Base-by-base conservation (phyloP, 108 stramenopile genomes). In the Aurantiochytrium sp. region DNA sequence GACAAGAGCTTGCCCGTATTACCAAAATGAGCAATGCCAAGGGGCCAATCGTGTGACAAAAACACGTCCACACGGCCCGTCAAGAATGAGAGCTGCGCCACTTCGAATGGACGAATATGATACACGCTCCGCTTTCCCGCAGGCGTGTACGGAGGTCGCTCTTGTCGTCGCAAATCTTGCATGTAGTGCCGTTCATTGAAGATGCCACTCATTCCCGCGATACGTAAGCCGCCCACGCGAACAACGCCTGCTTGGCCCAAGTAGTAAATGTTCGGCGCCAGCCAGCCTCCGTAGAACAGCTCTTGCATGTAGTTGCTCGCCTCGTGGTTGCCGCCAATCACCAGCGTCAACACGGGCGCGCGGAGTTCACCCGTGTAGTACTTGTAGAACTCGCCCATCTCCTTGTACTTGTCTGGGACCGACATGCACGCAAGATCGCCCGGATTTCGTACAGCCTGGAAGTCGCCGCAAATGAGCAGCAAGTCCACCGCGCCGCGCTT, bases 291-390 rank as follows among this genome's bases (percentile, higher is more conserved):
- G 90, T 98, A 98, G 88, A 95, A 93, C 60, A 99, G 92, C 90
- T 97, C 97, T 72, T 97, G 96, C 29, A 99, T 91, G 35, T 97
- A 93, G 73, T 96, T 95, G 14, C 96, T 96, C 29, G 98, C 97
- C 90, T 99, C 99, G 91, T 99, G 99, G 94, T 99, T 99, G 1
- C 99, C 99, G 44, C 98, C 98, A 87, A 99, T 96, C 92, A 99
- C 97, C 5, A 99, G 89, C 5, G 98, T 99, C 44, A 96, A 90
- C 51, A 97, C 94, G 0, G 98, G 98, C 25, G 98, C 98, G 5
- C 88, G 73, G 59, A 92, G 92, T 44, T 93, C 95, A 19, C 98
- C 99, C 51, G 94, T 92, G 90, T 98, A 98, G 90, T 99, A 99
- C 87, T 92, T 92, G 76, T 95, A 94, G 89, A 99, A 99, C 44